Base-by-base conservation (phyloP, 1,284 basidiomycete genomes). In the Inonotus hispidus region DNA sequence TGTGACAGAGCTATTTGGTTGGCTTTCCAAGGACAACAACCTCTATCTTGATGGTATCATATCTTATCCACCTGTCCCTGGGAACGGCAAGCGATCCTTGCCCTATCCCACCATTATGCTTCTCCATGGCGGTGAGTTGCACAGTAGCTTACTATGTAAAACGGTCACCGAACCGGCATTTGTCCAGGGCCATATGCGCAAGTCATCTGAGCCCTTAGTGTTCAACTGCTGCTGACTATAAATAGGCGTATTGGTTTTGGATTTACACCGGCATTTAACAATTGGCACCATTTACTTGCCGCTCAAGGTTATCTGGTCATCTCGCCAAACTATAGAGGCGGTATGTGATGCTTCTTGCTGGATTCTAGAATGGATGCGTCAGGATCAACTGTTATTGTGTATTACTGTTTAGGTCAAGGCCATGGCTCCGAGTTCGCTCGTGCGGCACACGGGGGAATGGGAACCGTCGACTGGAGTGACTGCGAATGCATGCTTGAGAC, bases 381-480 rank as follows among this genome's bases (percentile, higher is more conserved):
- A 19, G 2, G 49, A 14, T 43, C 21, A 19, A 8, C 32, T 43
- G 52, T 23, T 19, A 53, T 25, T 16, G 16, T n/a, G n/a, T n/a
- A n/a, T n/a, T 27, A 23, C 43, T 21, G 13, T 8, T 13, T 32
- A 66, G 66, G 65, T 23, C 60, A 61, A 37, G 66, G 66, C 1
- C 43, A 58, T 25, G 66, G 66, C 7, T 57, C 59, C 19, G 32
- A 39, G 13, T 67, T 67, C 25, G 66, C 63, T 8, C 56, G 60
- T 10, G 53, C 63, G 2, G 63, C 61, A 27, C 52, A 63, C n/a
- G 53, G 58, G 19, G 58, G 61, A 11, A 59, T 64, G 50, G 64
- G 66, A n/a, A 65, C 65, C 5, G 37, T 62, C 13, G 66, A 66
- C 46, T 67, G 66, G 66, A 58, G 63, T 21, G 66, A 67, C 43